Conservation (phyloP, 2,329 filamentous ascomycete species). For the Didymella pomorum region DNA sequence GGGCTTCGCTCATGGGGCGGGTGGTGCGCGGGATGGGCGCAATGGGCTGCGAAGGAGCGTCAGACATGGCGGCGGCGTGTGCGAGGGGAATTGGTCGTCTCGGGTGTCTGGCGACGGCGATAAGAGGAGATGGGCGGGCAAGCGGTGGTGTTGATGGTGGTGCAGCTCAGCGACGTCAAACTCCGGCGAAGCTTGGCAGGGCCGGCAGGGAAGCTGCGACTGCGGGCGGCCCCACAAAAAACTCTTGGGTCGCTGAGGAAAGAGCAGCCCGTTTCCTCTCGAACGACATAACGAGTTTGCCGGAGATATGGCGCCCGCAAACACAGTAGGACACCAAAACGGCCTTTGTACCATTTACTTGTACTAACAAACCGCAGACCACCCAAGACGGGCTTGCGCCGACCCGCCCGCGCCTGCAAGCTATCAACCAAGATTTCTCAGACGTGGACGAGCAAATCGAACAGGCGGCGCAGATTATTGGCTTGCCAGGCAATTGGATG, state of each 20-base stretch:
- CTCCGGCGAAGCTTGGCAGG: slow-evolving; percentile 30
- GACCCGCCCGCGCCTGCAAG: slow-evolving; percentile 50
- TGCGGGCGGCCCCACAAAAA: slow-evolving; percentile 11
- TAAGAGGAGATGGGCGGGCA: slow-evolving; percentile 18
- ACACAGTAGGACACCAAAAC: slow-evolving; percentile 21
- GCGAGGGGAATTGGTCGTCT: slow-evolving; percentile 41
- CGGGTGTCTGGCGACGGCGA: slow-evolving; percentile 29
- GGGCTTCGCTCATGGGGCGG: slow-evolving; percentile 92
- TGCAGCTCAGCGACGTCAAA: slow-evolving; percentile 36
- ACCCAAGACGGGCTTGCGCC: slow-evolving; percentile 29
- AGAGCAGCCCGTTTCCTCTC: slow-evolving; percentile 34
- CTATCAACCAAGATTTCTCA: slow-evolving; percentile 50
- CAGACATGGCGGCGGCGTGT: slow-evolving; percentile 60
- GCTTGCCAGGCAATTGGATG: slow-evolving; percentile 45
- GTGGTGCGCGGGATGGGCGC: slow-evolving; percentile 72
- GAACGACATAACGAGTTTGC: slow-evolving; percentile 13
- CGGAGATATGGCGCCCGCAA: slow-evolving; percentile 36
- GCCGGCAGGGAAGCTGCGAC: slow-evolving; percentile 22
- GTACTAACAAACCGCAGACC: slow-evolving; percentile 10
- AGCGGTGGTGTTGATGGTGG: slow-evolving; percentile 37
- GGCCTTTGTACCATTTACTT: too few species aligned
- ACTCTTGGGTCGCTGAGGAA: slow-evolving; percentile 26
- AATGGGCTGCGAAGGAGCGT: slow-evolving; percentile 62
- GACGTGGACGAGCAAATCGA: slow-evolving; percentile 50
- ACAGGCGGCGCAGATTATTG: slow-evolving; percentile 53